A percentile compares a stretch with the other conserved stretches of the same genome.
Conservation (phyloP, 768 basidiomycete genomes). For the Amanita exitialis region DNA sequence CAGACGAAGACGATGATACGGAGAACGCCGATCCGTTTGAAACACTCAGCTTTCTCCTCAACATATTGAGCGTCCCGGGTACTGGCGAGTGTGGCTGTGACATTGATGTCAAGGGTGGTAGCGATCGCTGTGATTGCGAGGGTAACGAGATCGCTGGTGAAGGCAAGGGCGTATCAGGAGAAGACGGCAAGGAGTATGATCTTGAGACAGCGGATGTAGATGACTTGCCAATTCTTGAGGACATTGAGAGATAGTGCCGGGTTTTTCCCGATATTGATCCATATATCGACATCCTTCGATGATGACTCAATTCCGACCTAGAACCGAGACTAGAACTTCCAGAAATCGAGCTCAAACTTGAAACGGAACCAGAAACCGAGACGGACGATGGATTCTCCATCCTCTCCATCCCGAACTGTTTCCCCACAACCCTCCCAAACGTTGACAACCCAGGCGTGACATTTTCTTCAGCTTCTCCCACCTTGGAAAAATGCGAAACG, state of each 20-base stretch:
- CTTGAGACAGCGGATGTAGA: background rate
- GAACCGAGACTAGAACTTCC: background rate
- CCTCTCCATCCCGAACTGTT: conserved; percentile 3
- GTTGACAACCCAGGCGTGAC: background rate
- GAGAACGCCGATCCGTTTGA: background rate
- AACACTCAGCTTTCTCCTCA: conserved; percentile 1
- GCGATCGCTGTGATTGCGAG: background rate
- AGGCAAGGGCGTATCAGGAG: background rate
- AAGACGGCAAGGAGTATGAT: background rate
- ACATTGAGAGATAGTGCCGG: background rate
- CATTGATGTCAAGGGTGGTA: background rate
- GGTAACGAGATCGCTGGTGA: background rate
- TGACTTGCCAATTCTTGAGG: background rate
- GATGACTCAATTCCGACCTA: background rate
- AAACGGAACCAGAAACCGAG: background rate
- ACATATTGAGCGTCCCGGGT: background rate
- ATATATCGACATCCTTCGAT: background rate
- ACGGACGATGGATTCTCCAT: background rate
- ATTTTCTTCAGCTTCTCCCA: background rate
- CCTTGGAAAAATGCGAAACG: background rate
- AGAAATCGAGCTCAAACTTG: background rate
- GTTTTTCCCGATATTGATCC: background rate
- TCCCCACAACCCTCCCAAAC: conserved; percentile 4
- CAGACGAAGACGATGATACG: background rate
- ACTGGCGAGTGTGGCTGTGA: background rate